Conservation (phyloP, 352 stramenopile species). For the Synura sp. region DNA sequence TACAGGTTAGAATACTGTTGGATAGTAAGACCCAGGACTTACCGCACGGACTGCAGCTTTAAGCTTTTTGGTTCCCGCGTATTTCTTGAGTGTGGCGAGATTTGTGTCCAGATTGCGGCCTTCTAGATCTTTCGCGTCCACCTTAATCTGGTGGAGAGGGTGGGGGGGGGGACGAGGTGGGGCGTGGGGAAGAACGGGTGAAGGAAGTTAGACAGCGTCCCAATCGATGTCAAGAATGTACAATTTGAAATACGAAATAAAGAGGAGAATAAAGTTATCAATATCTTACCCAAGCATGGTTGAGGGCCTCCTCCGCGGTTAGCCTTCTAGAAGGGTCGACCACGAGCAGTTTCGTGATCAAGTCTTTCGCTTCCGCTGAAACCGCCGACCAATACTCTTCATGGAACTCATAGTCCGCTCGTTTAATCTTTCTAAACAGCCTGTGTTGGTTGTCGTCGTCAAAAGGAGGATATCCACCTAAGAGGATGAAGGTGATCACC, state of each 20-base stretch:
- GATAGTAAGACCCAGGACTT: too few relatives aligned
- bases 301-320: slow-evolving; percentile 67
- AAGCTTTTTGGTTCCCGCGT: slow-evolving; percentile 59
- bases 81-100: slow-evolving; percentile 60
- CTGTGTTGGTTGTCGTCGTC: slow-evolving; percentile 87
- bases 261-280: slow-evolving; percentile 67
- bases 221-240: too few relatives aligned
- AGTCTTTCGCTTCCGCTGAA: slow-evolving; percentile 78
- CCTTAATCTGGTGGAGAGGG: too few relatives aligned
- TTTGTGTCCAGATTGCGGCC: slow-evolving; percentile 52
- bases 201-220: too few relatives aligned
- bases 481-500: slow-evolving; percentile 86
- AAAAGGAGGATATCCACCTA: slow-evolving; percentile 68
- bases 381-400: slow-evolving; percentile 81
- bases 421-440: slow-evolving; percentile 65
- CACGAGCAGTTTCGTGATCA: slow-evolving; percentile 84
- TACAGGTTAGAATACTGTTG: too few relatives aligned
- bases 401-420: slow-evolving; percentile 80
- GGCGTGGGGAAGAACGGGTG: too few relatives aligned
- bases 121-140: slow-evolving; percentile 49
- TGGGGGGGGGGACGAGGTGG: too few relatives aligned
- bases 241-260: slow-evolving; percentile 56
- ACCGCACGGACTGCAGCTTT: slow-evolving; percentile 57
- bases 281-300: slow-evolving; percentile 65
- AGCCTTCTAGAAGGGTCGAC: slow-evolving; percentile 68